Percentiles rank a stretch among this genome's conserved stretches.
Evolutionary conservation across 2,329 filamentous ascomycete species (phyloP).

Genomic region (Fusarium graminum): DNA sequence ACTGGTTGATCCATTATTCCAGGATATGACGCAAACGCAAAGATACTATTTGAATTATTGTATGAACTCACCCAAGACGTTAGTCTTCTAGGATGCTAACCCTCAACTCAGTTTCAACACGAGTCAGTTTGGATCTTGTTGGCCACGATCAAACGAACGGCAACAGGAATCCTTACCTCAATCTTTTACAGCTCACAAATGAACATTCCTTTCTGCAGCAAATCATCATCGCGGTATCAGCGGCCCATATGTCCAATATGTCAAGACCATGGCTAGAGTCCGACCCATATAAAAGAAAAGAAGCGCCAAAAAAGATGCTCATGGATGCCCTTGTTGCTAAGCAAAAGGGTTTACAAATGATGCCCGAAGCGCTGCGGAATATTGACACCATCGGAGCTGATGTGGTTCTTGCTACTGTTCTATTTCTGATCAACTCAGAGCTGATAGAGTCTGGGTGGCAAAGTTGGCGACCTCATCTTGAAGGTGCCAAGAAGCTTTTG

Average conservation of each 20-base stretch:
- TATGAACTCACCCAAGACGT: slow-evolving; percentile 34
- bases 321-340: slow-evolving; percentile 61
- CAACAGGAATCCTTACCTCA: slow-evolving; percentile 60
- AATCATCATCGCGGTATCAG: slow-evolving; percentile 62
- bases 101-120: slow-evolving; percentile 55
- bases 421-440: slow-evolving; percentile 65
- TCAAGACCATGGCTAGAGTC: slow-evolving; percentile 35
- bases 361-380: slow-evolving; percentile 56
- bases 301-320: slow-evolving; percentile 47
- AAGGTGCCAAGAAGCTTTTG: slow-evolving; percentile 60
- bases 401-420: slow-evolving; percentile 59
- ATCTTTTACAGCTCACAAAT: slow-evolving; percentile 57
- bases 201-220: slow-evolving; percentile 58
- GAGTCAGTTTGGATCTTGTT: slow-evolving; percentile 66
- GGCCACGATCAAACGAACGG: slow-evolving; percentile 57
- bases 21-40: slow-evolving; percentile 66
- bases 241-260: slow-evolving; percentile 61
- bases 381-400: slow-evolving; percentile 55
- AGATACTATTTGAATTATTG: slow-evolving; percentile 58
- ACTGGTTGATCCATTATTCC: slow-evolving; percentile 58
- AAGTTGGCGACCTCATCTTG: slow-evolving; percentile 61
- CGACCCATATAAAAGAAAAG: slow-evolving; percentile 51
- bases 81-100: slow-evolving; percentile 21
- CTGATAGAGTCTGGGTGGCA: slow-evolving; percentile 63
- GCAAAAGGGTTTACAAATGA: slow-evolving; percentile 57